Evolutionary conservation across 371 early-diverging fungal species (phyloP), one percentile per base, ranked within the genome.

Genomic region (Antonospora locustae): DNA sequence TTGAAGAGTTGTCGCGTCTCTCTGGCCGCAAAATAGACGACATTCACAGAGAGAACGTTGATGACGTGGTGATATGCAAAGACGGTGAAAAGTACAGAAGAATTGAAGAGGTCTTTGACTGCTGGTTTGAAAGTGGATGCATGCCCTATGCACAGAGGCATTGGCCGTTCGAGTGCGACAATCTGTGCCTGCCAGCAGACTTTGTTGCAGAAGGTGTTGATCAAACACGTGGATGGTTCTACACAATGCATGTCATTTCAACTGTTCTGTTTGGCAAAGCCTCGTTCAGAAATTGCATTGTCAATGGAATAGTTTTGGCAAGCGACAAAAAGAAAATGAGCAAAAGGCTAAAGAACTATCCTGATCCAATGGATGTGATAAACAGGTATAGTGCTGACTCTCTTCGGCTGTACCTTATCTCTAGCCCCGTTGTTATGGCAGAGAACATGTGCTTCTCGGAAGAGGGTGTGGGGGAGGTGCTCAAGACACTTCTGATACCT

Each of bases 191-290:
- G 85, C 97, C 99, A 16, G 99, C 98, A 17, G 88, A 99, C 67
- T 99, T 99, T 77, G 93, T 99, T 69, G 91, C 94, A 34, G 99
- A 99, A 78, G 99, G 99, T 64, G 77, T 97, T 43, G 99, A 99
- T 74, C 98, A 99, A 79, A 97, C 97, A 47, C 84, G 99, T 65
- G 99, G 99, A 56, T 99, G 99, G 99, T 99, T 99, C 83, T 99
- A 99, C 76, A 94, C 99, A 20, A 80, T 99, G 20, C 79, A 93
- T 71, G 96, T 96, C 5, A 80, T 99, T 49, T 90, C 92, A 32
- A 89, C 91, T n/a, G 87, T 93, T 70, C 77, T 99, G 61, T 91
- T 93, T 68, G 84, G 87, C 71, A 79, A 81, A 64, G 89, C 98
- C n/a, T 88, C 99, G 24, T 94, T 87, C 77, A 89, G 89, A 80